phyloP scores from a whole-genome alignment of 768 basidiomycete species.

The Psilocybe subaeruginosa region DNA sequence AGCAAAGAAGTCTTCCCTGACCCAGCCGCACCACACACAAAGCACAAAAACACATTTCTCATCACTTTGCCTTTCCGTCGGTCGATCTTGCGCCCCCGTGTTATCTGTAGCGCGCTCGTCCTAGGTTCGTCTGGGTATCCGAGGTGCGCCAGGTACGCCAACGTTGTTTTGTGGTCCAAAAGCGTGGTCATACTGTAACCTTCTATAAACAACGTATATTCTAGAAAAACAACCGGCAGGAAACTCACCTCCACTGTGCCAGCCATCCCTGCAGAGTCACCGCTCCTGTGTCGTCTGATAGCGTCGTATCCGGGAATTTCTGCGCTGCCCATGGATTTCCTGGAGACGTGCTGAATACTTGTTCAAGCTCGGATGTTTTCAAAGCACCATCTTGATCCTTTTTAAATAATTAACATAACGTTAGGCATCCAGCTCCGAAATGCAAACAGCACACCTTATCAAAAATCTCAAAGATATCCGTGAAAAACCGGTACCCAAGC shows the following conservation, averaged over 20 bases:
- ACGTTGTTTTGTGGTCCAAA: conserved; percentile 88
- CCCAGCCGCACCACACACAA: conserved; percentile 94
- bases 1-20: conserved; percentile 92
- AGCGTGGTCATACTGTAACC: conserved; percentile 89
- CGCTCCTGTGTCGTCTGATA: conserved; percentile 84
- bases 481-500: conserved; percentile 96
- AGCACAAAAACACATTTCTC: conserved; percentile 91
- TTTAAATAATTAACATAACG: background rate
- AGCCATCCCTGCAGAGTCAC: conserved; percentile 98
- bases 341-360: conserved; percentile 91
- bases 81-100: conserved; percentile 82
- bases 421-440: background rate
- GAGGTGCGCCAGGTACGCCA: conserved; percentile 94
- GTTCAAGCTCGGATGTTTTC: conserved; percentile 79
- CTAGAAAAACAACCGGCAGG: background rate
- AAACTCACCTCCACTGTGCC: conserved; percentile 91
- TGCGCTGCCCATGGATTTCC: conserved; percentile 96
- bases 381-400: conserved; percentile 96
- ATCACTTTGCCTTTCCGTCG: conserved; percentile 86
- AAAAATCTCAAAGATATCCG: conserved; percentile 93
- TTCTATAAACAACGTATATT: background rate
- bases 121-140: conserved; percentile 82
- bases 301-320: conserved; percentile 88
- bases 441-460: conserved; percentile 68
- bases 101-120: conserved; percentile 86